Evolutionary conservation across 768 basidiomycete genomes (phyloP), one percentile per base, ranked within the genome.

Genomic region (Kwoniella mangroviensis): DNA sequence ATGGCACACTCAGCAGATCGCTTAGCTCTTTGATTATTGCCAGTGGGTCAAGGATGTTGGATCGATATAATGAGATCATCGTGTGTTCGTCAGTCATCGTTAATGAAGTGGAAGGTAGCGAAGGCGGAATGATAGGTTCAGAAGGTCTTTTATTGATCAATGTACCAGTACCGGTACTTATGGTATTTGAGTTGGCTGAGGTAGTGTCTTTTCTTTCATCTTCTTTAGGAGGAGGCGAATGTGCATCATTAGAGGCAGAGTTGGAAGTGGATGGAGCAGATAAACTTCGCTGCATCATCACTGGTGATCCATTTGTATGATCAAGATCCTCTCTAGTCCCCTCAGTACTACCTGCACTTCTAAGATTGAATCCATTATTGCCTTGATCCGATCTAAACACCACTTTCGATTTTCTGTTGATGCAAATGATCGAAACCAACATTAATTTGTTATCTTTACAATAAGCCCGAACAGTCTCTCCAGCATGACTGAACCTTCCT

Each of bases 11-110:
- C 28, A 77, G 63, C 0, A 77, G 59, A 53, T 79, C 76, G 9
- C 64, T 65, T 4, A 79, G 65, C 52, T 79, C 76, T 21, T 66
- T 65, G 34, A 77, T 71, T 63, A 79, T 68, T 19, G 71, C 24
- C 17, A 79, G 64, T 3, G 78, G 78, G 26, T 79, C 78, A n/a
- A 78, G 59, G 21, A 79, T 67, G 45, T 77, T 79, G 3, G 73
- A 58, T 22, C 70, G 72, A 57, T 77, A 79, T 17, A 79, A 59
- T 0, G 69, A 69, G 17, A 73, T 28, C 12, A 79, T 73, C 7
- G 69, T 67, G 2, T 64, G 26, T 56, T 77, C 73, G 55, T 74
- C 71, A 13, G 75, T 65, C 51, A 59, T 59, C 2, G 63, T 53
- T 19, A 79, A 56, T 17, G 72, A 22, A 6, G 22, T 21, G 3